Percentiles rank a stretch among this genome's conserved stretches.
Evolutionary conservation across 352 stramenopile species (phyloP).

Genomic region (Pythium rhizo-oryzae): DNA sequence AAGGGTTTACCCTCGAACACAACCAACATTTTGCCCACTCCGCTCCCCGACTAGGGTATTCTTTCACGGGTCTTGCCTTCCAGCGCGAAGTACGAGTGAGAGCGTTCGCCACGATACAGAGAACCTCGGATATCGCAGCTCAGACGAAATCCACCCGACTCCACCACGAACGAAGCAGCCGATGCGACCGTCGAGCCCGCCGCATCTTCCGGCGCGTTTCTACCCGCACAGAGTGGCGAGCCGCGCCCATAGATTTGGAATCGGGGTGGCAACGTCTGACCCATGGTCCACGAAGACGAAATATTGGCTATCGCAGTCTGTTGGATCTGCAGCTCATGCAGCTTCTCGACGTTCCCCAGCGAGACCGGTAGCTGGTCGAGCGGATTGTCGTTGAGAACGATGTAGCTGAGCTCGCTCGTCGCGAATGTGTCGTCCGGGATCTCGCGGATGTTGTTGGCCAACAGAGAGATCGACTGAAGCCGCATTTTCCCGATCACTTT

Average conservation of each 20-base stretch:
- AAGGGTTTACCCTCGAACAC: no score
- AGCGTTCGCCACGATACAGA: background rate
- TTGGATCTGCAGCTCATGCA: slow-evolving; percentile 21
- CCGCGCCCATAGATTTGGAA: slow-evolving; percentile 5
- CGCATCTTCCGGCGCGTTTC: background rate
- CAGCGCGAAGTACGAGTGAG: slow-evolving; percentile 10
- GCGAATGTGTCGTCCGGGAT: slow-evolving; percentile 17
- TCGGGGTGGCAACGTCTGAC: background rate
- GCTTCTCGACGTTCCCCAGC: background rate
- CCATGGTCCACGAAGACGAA: background rate
- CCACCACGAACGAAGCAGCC: background rate
- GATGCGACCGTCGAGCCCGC: background rate
- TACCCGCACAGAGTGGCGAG: slow-evolving; percentile 4
- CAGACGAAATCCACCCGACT: background rate
- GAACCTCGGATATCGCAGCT: slow-evolving; percentile 6
- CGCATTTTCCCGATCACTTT: slow-evolving; percentile 13
- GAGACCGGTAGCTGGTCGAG: background rate
- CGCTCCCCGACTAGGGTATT: no score
- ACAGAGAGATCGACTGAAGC: slow-evolving; percentile 25
- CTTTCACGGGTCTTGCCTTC: slow-evolving; percentile 14
- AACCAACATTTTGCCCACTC: no score
- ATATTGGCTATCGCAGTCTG: slow-evolving; percentile 2
- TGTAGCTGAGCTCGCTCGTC: slow-evolving; percentile 7
- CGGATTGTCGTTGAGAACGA: slow-evolving; percentile 18
- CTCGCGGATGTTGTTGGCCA: slow-evolving; percentile 11